Evolutionary conservation across 305 asterid species (phyloP), one percentile per base, ranked within the genome.

Genomic region (Solanum chacoense): DNA sequence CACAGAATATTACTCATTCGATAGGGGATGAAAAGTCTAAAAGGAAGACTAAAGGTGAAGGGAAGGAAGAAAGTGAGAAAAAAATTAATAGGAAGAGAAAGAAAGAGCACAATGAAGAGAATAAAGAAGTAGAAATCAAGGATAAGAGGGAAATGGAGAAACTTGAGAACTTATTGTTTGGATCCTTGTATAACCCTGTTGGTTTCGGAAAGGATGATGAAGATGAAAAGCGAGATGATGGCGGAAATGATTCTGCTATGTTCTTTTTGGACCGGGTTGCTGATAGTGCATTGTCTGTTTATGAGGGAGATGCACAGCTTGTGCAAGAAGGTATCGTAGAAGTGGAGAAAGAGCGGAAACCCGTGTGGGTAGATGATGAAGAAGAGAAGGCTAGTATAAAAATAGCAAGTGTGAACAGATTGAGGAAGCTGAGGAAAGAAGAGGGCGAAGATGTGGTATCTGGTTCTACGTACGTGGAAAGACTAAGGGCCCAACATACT

Each of bases 361-460:
- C 98, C 13, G 97, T 89, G 69, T 96, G 98, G 99, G 81, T 94
- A 4, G 99, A 97, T 85, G 98, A 95, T 37, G 99, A 95, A 92
- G 99, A 95, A 93, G 95, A 94, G 91, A 94, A 91, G 77, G 91
- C 92, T n/a, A 91, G 69, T 40, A 88, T 97, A 38, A 93, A 96
- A 29, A 94, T 97, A 87, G 97, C 99, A 32, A 92, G 93, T 85
- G 98, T 94, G 76, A 94, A 94, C 93, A 94, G 92, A 89, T 89
- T 95, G 92, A 90, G 98, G 88, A 97, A 95, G 91, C 91, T 97
- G 88, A 93, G 98, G 93, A 97, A 94, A 91, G 95, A 91, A 90
- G 98, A 94, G 91, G 94, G 90, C 16, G 98, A 97, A 91, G 92
- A 90, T 55, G 90, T 94, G 4, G 92, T 97, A 32, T 92, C 98